Evolutionary conservation across 176 grass and related monocot species (phyloP).

Genomic region (Themeda triandra): DNA sequence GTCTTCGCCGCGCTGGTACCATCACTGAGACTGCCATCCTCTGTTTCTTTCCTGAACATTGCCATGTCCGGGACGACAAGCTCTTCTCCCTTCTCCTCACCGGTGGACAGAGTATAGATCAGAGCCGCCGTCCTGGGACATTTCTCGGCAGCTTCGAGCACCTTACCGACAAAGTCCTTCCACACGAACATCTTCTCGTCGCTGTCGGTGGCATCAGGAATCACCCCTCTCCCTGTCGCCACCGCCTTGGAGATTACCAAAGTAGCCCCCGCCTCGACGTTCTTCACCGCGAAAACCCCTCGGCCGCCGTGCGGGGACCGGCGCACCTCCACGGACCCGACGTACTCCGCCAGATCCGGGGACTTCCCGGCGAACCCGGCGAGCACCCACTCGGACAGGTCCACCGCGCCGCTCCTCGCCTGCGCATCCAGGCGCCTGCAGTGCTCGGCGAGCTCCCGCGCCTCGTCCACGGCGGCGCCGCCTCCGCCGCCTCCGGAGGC

Average conservation of each 20-base stretch:
- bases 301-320: slow-evolving; percentile 38
- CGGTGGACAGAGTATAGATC: slow-evolving; percentile 61
- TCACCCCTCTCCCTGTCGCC: slow-evolving; percentile 62
- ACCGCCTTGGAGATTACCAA: slow-evolving; percentile 70
- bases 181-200: slow-evolving; percentile 85
- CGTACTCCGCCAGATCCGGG: slow-evolving; percentile 65
- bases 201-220: slow-evolving; percentile 40
- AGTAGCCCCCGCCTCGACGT: slow-evolving; percentile 51
- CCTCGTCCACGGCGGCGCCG: slow-evolving; percentile 24
- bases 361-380: slow-evolving; percentile 49
- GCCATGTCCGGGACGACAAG: slow-evolving; percentile 46
- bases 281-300: slow-evolving; percentile 64
- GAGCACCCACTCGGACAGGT: slow-evolving; percentile 73
- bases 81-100: slow-evolving; percentile 40
- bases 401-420: slow-evolving; percentile 59
- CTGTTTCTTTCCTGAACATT: slow-evolving; percentile 41
- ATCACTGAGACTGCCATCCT: neutral
- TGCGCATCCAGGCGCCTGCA: slow-evolving; percentile 59
- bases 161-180: slow-evolving; percentile 83
- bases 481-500: neutral
- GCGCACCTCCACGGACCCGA: slow-evolving; percentile 68
- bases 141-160: slow-evolving; percentile 60
- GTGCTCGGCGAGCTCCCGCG: slow-evolving; percentile 43
- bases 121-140: slow-evolving; percentile 49
- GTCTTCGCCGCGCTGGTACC: neutral